Evolutionary conservation across 805 yeast species (phyloP).

Genomic region (Saccharomycopsis capsularis): DNA sequence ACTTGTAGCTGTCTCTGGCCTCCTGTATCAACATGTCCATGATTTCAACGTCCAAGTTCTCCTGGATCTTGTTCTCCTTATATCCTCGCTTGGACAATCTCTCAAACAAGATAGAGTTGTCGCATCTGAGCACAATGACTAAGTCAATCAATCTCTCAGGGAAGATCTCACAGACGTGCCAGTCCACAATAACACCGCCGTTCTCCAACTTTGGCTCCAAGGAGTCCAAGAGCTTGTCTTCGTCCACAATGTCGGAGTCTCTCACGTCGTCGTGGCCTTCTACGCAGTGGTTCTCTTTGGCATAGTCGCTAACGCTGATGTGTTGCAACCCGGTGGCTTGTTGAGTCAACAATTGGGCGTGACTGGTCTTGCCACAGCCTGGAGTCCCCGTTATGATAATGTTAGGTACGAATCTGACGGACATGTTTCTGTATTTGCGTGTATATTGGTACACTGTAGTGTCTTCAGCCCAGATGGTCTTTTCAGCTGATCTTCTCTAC

Average conservation of each 20-base stretch:
- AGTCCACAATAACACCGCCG: slow-evolving; percentile 90
- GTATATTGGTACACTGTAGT: too few species aligned
- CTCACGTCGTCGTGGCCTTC: slow-evolving; percentile 83
- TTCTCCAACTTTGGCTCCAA: slow-evolving; percentile 68
- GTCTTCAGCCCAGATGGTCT: background rate
- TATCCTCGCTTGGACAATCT: slow-evolving; percentile 73
- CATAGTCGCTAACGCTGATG: slow-evolving; percentile 71
- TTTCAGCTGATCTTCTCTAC: background rate
- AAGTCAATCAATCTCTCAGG: slow-evolving; percentile 90
- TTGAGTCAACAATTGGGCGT: slow-evolving; percentile 50
- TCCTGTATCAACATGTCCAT: slow-evolving; percentile 89
- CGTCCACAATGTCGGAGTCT: slow-evolving; percentile 86
- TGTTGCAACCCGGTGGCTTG: slow-evolving; percentile 41
- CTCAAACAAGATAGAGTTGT: slow-evolving; percentile 64
- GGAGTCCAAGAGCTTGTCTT: slow-evolving; percentile 76
- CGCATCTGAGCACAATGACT: slow-evolving; percentile 81
- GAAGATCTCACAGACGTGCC: slow-evolving; percentile 96
- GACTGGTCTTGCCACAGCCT: slow-evolving; percentile 61
- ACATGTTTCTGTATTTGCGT: background rate
- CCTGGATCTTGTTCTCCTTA: slow-evolving; percentile 74
- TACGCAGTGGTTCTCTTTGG: slow-evolving; percentile 66
- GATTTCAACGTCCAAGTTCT: slow-evolving; percentile 92
- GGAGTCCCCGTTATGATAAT: slow-evolving; percentile 94
- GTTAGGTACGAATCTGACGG: slow-evolving; percentile 44
- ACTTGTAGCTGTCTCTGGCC: slow-evolving; percentile 75